These are phyloP conservation scores for Fusarium nodosum DNA, from an alignment of 2,329 filamentous ascomycete species.

Conservation along the genomic window DNA sequence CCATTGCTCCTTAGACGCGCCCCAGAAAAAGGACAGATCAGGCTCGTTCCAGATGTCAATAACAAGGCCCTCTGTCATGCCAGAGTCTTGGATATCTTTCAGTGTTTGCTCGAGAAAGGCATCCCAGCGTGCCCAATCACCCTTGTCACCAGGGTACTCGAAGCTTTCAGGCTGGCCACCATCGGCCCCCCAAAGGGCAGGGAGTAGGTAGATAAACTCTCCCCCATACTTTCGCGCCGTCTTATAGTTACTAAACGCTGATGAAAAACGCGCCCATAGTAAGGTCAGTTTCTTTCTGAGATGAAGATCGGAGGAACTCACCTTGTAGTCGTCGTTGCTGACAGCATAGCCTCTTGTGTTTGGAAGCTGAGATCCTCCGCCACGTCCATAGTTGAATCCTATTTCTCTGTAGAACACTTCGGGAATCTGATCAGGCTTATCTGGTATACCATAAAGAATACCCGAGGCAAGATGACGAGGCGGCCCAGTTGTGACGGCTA, in stretches of 20 bases:
- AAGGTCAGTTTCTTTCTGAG: not conserved
- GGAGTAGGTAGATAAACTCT: conserved; percentile 61
- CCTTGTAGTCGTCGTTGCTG: conserved; percentile 15
- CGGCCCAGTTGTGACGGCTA: conserved; percentile 4
- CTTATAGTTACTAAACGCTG: conserved; percentile 27
- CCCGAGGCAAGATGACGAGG: conserved; percentile 35
- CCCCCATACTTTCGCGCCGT: conserved; percentile 54
- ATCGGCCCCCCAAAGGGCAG: conserved; percentile 64
- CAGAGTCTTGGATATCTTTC: conserved; percentile 55
- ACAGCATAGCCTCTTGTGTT: conserved; percentile 21
- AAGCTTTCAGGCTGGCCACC: conserved; percentile 54
- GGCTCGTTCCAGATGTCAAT: conserved; percentile 69
- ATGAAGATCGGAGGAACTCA: fast-evolving
- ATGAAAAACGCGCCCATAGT: conserved; percentile 24
- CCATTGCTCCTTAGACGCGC: conserved; percentile 33
- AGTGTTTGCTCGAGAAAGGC: conserved; percentile 57
- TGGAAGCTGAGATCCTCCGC: conserved; percentile 29
- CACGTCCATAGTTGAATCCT: conserved; percentile 31
- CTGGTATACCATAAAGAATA: conserved; percentile 33
- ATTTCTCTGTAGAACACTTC: conserved; percentile 28
- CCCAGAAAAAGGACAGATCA: conserved; percentile 52
- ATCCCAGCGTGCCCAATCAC: conserved; percentile 62
- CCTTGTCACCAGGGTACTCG: conserved; percentile 63
- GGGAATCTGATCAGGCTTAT: conserved; percentile 23
- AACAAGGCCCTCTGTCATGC: conserved; percentile 55